Evolutionary conservation across 495 filamentous ascomycete genomes (phyloP).

Genomic region (Lasiosphaeria ovina): DNA sequence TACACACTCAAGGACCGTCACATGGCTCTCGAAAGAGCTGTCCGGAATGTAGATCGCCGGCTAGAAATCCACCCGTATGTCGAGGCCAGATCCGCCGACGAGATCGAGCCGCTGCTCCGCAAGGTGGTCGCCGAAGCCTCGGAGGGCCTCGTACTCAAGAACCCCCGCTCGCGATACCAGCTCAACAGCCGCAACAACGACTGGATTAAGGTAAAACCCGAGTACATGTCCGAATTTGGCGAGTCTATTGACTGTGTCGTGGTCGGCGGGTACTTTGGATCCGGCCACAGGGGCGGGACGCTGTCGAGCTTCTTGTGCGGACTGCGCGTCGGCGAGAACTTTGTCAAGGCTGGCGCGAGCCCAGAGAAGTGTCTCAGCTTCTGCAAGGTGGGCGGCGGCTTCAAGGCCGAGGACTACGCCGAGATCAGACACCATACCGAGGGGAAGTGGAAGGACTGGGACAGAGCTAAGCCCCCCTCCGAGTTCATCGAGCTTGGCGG

Average conservation of each 20-base stretch:
- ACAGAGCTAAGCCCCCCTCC: slow-evolving; percentile 72
- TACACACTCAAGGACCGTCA: slow-evolving; percentile 83
- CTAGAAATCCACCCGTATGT: slow-evolving; percentile 80
- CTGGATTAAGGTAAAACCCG: slow-evolving; percentile 99
- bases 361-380: slow-evolving; percentile 83
- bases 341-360: slow-evolving; percentile 52
- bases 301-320: slow-evolving; percentile 88
- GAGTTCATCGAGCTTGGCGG: slow-evolving; percentile 81
- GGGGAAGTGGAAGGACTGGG: slow-evolving; percentile 88
- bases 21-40: slow-evolving; percentile 64
- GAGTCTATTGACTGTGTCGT: slow-evolving; percentile 88
- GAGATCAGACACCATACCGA: slow-evolving; percentile 80
- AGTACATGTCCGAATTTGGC: slow-evolving; percentile 97
- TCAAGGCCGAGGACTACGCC: slow-evolving; percentile 80
- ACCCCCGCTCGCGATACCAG: slow-evolving; percentile 80
- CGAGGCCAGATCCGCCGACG: slow-evolving; percentile 61
- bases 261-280: slow-evolving; percentile 91
- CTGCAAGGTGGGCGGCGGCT: slow-evolving; percentile 93
- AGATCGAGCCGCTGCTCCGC: slow-evolving; percentile 75
- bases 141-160: slow-evolving; percentile 93
- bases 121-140: slow-evolving; percentile 83
- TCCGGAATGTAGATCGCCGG: slow-evolving; percentile 65
- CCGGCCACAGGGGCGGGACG: slow-evolving; percentile 75
- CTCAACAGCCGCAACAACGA: slow-evolving; percentile 91
- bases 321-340: slow-evolving; percentile 68